Base-by-base conservation (phyloP, 331 rosid species). In the Dryas integrifolia region DNA sequence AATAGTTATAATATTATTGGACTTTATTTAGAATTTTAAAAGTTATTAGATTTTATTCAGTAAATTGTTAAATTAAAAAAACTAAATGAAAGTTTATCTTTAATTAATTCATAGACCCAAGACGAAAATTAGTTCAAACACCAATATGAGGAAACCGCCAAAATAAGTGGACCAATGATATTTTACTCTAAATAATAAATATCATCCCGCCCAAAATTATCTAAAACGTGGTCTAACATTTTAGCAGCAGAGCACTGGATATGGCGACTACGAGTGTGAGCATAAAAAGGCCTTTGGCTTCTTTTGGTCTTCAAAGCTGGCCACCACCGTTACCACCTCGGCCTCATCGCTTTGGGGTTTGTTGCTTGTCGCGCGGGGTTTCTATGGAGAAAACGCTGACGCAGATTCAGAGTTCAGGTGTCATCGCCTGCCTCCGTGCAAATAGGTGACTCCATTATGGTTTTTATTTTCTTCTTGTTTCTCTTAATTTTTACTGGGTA, bases 391-490 rank as follows among this genome's bases (percentile, higher is more conserved):
- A 79, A 72, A 90, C 96, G 75, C 63, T 84, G 65, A 52, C 39
- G 52, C 84, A 81, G 61, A 85, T 92, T 15, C 69, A 82, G 5
- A 85, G 72, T 79, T 88, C 93, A 45, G 93, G 93, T 72, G 85
- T 90, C 80, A 86, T 90, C 14, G 97, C 98, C 46, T 92, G 98
- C 82, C 97, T 92, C 79, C 88, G 93, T 6, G 92, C 93, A 75
- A 87, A 72, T 73, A 90, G 91, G 98, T 88, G 38, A 40, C 45
- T 50, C 66, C 47, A 63, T 9, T 62, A 18, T n/a, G 24, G 30
- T 44, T 26, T 35, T 57, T 15, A 46, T 57, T 61, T 2, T 39
- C 15, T 26, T 26, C 12, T 50, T 24, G n/a, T 69, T 74, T 30
- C 69, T 38, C 46, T 55, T 75, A 56, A 50, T 11, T 57, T 13